Percentiles rank a stretch among this genome's conserved stretches.
Conservation (phyloP, 495 filamentous ascomycete genomes). For the Xylona heveae region DNA sequence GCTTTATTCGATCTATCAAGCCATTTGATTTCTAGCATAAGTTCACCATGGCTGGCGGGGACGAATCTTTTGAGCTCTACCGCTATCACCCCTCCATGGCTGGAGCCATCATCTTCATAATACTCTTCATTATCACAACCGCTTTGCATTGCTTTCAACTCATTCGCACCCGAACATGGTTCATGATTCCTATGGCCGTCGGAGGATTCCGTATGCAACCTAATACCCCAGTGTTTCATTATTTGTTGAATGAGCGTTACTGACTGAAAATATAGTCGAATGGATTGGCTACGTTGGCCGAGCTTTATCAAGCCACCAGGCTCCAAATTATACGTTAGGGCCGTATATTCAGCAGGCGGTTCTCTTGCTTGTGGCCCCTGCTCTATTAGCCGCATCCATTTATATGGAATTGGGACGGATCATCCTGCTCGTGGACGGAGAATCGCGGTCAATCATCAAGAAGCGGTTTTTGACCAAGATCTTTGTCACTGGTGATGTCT, state of each 20-base stretch:
- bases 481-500: constrained; percentile 24
- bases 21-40: too few species aligned
- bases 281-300: constrained; percentile 22
- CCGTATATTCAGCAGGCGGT: constrained; percentile 8
- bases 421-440: constrained; percentile 21
- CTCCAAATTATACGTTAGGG: constrained; percentile 12
- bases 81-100: constrained; percentile 26
- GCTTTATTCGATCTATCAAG: too few species aligned
- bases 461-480: constrained; percentile 19
- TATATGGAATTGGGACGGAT: constrained; percentile 24
- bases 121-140: constrained; percentile 26
- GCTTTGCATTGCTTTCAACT: constrained; percentile 27
- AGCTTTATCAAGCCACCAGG: constrained; percentile 14
- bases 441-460: constrained; percentile 16
- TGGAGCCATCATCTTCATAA: constrained; percentile 25
- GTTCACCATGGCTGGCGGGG: too few species aligned
- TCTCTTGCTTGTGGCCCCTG: constrained; percentile 21
- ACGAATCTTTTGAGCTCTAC: too few species aligned
- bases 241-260: neutral
- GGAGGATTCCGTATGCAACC: constrained; percentile 34
- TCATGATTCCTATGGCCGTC: constrained; percentile 35
- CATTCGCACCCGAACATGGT: constrained; percentile 28
- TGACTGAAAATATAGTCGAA: constrained; percentile 16
- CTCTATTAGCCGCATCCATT: constrained; percentile 21
- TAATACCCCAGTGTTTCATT: neutral